Conservation (phyloP, 1,284 basidiomycete genomes). For the Cryptococcus floricola region DNA sequence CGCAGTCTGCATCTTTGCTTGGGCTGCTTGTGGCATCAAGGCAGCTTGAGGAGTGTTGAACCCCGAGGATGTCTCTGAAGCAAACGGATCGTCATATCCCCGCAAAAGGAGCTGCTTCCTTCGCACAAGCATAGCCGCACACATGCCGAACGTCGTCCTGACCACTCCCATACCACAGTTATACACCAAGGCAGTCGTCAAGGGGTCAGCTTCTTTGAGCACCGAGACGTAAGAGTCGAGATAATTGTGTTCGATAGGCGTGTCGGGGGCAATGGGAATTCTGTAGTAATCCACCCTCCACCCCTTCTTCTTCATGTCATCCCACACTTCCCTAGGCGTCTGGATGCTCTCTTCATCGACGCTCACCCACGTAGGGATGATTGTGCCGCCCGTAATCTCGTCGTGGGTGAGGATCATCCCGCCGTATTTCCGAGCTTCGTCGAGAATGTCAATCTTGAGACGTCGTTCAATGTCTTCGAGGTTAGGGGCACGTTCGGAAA, state of each 20-base stretch:
- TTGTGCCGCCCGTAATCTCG: conserved; percentile 70
- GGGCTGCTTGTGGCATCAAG: conserved; percentile 35
- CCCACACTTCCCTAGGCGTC: conserved; percentile 85
- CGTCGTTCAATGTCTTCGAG: conserved; percentile 91
- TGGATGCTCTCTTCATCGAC: conserved; percentile 80
- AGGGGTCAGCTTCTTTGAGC: conserved; percentile 75
- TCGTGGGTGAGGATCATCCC: conserved; percentile 87
- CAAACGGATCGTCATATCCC: conserved; percentile 73
- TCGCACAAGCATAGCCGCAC: conserved; percentile 82
- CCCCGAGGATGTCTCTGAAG: conserved; percentile 33
- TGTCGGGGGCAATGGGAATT: conserved; percentile 88
- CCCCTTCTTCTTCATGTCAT: conserved; percentile 69
- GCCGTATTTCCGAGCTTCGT: conserved; percentile 79
- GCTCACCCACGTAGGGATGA: conserved; percentile 91
- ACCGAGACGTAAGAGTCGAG: conserved; percentile 87
- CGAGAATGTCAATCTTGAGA: conserved; percentile 88
- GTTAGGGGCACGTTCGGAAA: conserved; percentile 90
- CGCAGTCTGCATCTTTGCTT: conserved; percentile 60
- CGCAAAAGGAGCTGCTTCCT: conserved; percentile 76
- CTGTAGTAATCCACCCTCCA: conserved; percentile 86
- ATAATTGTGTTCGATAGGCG: conserved; percentile 89
- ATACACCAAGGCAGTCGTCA: conserved; percentile 80
- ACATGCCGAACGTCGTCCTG: conserved; percentile 86
- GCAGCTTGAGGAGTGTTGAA: conserved; percentile 28
- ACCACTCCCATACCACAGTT: conserved; percentile 97